Base-by-base conservation (phyloP, 106 monocot species). In the Phalaenopsis aphrodite region DNA sequence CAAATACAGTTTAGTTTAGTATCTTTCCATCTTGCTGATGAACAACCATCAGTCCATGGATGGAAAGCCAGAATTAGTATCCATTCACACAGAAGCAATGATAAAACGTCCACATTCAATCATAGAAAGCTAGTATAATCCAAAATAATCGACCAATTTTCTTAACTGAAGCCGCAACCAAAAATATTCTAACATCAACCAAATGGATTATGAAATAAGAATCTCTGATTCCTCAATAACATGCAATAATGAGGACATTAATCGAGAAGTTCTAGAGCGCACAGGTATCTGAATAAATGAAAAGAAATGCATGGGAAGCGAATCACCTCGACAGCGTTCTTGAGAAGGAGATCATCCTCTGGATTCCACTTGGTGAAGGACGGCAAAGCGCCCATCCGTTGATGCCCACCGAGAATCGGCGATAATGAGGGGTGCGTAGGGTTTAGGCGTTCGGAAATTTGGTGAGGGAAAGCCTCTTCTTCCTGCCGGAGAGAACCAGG, bases 291-390 rank as follows among this genome's bases (percentile, higher is more conserved):
- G 14, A 74, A 74, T 21, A n/a, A 36, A 74, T 30, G 2, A 43
- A 42, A 45, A 74, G 36, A 42, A 45, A 74, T 43, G 42, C 74
- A 19, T 23, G 49, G 49, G 24, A 14, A 24, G 2, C 6, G 49
- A 49, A 77, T 75, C 81, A 93, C 95, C 89, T 95, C 95, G 14
- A 95, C 82, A 77, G 95, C 93, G 81, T 91, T 95, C 83, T 89
- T 93, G 17, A 95, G 86, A n/a, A 91, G 87, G 79, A 91, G 82
- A 77, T 95, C 95, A 79, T 95, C 95, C 78, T 93, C 90, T 2
- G 88, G 85, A 39, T 81, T 84, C 95, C 95, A 95, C 14, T 83
- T 83, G 36, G 85, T 55, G 15, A 75, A 43, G 41, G 87, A 56
- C 45, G 82, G 56, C 15, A 84, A 69, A 19, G 90, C 83, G 30